Conservation (phyloP, 768 basidiomycete species). For the Termitomyces sp. region DNA sequence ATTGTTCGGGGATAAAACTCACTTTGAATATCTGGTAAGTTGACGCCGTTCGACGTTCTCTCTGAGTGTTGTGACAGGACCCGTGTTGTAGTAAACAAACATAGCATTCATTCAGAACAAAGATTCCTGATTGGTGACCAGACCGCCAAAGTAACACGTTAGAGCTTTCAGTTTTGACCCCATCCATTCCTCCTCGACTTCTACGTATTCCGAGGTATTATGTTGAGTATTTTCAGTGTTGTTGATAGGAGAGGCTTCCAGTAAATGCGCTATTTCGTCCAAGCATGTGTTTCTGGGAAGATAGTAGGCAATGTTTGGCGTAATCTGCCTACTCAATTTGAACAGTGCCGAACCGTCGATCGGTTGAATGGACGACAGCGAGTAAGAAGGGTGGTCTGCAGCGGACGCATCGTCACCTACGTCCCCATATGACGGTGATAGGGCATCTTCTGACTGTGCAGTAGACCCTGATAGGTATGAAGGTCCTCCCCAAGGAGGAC, state of each 20-base stretch:
- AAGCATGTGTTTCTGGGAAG: slow-evolving; percentile 79
- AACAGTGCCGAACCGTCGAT: slow-evolving; percentile 84
- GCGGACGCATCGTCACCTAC: slow-evolving; percentile 1
- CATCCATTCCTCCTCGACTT: slow-evolving; percentile 98
- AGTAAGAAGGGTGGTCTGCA: slow-evolving; percentile 49
- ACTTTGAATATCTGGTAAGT: too few relatives aligned
- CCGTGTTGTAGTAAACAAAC: background rate
- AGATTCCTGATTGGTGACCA: slow-evolving; percentile 62
- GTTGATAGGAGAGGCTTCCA: slow-evolving; percentile 4
- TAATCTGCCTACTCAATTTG: slow-evolving; percentile 60
- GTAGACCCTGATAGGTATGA: slow-evolving; percentile 46
- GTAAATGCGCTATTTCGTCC: slow-evolving; percentile 54
- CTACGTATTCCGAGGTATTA: slow-evolving; percentile 50
- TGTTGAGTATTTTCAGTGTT: slow-evolving; percentile 4
- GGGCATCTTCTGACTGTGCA: slow-evolving; percentile 4
- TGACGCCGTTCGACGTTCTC: too few relatives aligned
- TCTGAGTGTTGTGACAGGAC: too few relatives aligned
- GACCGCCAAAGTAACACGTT: slow-evolving; percentile 90
- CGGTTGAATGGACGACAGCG: slow-evolving; percentile 68
- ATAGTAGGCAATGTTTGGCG: slow-evolving; percentile 83
- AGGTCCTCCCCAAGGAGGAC: slow-evolving; percentile 95
- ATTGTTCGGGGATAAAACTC: too few relatives aligned
- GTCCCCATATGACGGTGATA: background rate
- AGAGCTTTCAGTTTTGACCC: slow-evolving; percentile 88
- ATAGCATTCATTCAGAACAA: slow-evolving; percentile 30